phyloP scores from a whole-genome alignment of 345 rosid species.

The Gynandropsis gynandra region DNA sequence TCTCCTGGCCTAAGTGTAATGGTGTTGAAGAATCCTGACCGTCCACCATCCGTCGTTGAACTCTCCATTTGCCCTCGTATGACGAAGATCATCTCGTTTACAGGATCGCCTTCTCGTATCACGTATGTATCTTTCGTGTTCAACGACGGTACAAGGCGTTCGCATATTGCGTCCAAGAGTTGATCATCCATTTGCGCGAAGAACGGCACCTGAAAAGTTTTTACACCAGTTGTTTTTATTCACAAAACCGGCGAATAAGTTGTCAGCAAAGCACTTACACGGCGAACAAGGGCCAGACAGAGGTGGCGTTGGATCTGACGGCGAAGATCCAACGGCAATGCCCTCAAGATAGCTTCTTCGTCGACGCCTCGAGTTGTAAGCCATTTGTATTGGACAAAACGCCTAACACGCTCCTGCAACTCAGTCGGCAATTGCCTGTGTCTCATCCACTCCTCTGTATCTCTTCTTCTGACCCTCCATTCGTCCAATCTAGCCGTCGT shows the following conservation, averaged over 20 bases:
- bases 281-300: constrained; percentile 78
- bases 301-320: constrained; percentile 75
- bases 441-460: constrained; percentile 96
- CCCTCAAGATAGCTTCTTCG: constrained; percentile 62
- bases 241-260: too few relatives aligned
- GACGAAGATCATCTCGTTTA: constrained; percentile 79
- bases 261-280: constrained; percentile 52
- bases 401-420: constrained; percentile 71
- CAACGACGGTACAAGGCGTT: constrained; percentile 66
- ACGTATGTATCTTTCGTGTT: constrained; percentile 57
- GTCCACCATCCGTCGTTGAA: constrained; percentile 80
- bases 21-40: constrained; percentile 71
- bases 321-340: constrained; percentile 69
- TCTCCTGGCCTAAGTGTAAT: constrained; percentile 65
- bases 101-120: constrained; percentile 79
- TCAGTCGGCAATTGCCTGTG: constrained; percentile 78
- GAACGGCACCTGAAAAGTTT: constrained; percentile 54
- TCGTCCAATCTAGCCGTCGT: constrained; percentile 73
- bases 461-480: constrained; percentile 80
- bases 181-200: constrained; percentile 87
- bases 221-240: too few relatives aligned
- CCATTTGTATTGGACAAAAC: constrained; percentile 79
- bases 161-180: constrained; percentile 77
- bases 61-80: constrained; percentile 86
- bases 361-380: constrained; percentile 75